A percentile compares a stretch with the other conserved stretches of the same genome.
Evolutionary conservation across 2,329 filamentous ascomycete genomes (phyloP).

Genomic region (Ophiostoma himal-ulmi): DNA sequence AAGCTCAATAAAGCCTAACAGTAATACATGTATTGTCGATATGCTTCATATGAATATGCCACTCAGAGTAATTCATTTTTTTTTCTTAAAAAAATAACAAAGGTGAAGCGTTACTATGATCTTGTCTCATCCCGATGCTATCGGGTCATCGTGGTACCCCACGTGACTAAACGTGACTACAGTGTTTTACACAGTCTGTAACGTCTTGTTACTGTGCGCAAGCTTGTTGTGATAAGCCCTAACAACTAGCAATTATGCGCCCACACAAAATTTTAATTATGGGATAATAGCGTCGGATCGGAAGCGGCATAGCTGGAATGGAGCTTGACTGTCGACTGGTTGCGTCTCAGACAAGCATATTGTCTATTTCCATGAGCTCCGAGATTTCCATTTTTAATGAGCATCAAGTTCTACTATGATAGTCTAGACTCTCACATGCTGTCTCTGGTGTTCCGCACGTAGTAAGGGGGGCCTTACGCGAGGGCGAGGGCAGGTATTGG

Average conservation of each 20-base stretch:
- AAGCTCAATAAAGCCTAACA: no score
- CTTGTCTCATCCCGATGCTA: not conserved
- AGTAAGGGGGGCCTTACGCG: not conserved
- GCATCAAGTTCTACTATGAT: not conserved
- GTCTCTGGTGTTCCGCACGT: not conserved
- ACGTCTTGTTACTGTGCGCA: not conserved
- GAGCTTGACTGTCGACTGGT: not conserved
- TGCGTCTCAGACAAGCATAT: slow-evolving; percentile 15
- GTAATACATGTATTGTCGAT: no score
- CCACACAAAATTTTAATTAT: slow-evolving; percentile 21
- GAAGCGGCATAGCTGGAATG: slow-evolving; percentile 15
- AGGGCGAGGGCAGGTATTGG: not conserved
- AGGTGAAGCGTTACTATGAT: no score
- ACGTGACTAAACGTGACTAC: not conserved
- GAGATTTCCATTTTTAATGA: not conserved
- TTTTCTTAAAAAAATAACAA: no score
- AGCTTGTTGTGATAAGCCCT: slow-evolving; percentile 16
- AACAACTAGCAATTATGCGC: slow-evolving; percentile 16
- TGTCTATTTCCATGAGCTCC: not conserved
- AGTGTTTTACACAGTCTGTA: not conserved
- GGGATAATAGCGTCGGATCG: slow-evolving; percentile 16
- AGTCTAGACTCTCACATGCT: not conserved
- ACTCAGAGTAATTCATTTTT: no score
- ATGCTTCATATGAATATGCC: no score
- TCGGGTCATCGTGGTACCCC: not conserved